phyloP scores from a whole-genome alignment of 2,329 filamentous ascomycete species.

The Pseudohalonectria lignicola region DNA sequence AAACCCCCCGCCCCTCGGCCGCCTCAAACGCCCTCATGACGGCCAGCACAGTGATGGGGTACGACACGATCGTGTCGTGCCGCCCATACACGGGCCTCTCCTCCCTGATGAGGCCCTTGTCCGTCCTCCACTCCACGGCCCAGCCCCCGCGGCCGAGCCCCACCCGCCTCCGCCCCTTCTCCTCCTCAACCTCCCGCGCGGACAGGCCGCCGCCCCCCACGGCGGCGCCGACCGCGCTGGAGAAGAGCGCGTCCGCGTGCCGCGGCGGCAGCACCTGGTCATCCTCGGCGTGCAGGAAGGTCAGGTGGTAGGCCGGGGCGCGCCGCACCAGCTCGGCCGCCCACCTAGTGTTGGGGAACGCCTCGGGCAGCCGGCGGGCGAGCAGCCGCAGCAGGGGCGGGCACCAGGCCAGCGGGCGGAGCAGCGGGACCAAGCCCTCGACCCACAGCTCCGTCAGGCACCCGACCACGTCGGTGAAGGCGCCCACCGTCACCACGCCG shows the following conservation, averaged over 20 bases:
- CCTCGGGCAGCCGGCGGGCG: constrained; percentile 57
- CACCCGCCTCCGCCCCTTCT: constrained; percentile 25
- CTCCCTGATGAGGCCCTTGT: constrained; percentile 36
- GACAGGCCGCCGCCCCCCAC: constrained; percentile 17
- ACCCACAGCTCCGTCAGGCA: constrained; percentile 71
- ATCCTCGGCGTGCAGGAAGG: constrained; percentile 38
- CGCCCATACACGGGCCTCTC: constrained; percentile 43
- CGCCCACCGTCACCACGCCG: constrained; percentile 66
- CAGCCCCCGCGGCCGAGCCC: constrained; percentile 34
- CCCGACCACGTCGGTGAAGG: constrained; percentile 63
- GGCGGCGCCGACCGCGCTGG: constrained; percentile 42
- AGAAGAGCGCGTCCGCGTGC: constrained; percentile 38
- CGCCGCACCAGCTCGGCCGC: constrained; percentile 30
- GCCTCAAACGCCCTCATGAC: constrained; percentile 31
- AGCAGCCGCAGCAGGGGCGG: constrained; percentile 53
- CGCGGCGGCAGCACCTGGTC: constrained; percentile 37
- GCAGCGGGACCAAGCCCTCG: constrained; percentile 64
- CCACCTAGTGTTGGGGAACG: constrained; percentile 39
- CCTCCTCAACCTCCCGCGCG: constrained; percentile 30
- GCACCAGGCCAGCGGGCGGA: constrained; percentile 58
- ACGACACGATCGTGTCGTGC: constrained; percentile 47
- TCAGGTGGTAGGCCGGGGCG: constrained; percentile 28
- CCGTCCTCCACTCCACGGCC: constrained; percentile 32
- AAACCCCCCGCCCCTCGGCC: neutral
- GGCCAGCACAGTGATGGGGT: constrained; percentile 40